Evolutionary conservation across 352 stramenopile genomes (phyloP).

Genomic region (Plasmopara viticola): DNA sequence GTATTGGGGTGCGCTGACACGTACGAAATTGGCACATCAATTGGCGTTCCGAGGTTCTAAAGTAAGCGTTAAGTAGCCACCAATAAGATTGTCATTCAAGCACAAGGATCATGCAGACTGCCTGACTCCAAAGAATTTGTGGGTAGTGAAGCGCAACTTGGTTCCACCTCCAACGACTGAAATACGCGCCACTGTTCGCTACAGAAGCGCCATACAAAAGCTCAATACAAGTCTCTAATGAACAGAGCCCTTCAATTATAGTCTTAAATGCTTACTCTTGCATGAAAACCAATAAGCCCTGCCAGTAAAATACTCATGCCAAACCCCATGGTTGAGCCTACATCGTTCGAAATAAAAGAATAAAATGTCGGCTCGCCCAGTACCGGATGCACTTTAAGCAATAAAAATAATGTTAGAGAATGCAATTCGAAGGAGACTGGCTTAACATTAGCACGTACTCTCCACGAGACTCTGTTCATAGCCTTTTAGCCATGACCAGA

Average conservation of each 20-base stretch:
- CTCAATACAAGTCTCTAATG: not conserved
- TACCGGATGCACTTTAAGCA: slow-evolving; percentile 57
- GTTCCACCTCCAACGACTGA: slow-evolving; percentile 67
- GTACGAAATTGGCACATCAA: slow-evolving; percentile 61
- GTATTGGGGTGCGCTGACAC: slow-evolving; percentile 77
- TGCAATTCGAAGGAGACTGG: not conserved
- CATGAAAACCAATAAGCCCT: slow-evolving; percentile 78
- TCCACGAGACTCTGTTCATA: slow-evolving; percentile 79
- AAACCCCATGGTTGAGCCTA: slow-evolving; percentile 73
- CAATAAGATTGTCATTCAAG: not conserved
- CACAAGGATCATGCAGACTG: not conserved
- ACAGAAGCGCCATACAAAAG: not conserved
- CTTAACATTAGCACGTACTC: slow-evolving; percentile 32
- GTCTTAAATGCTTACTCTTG: slow-evolving; percentile 31
- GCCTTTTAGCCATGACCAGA: slow-evolving; percentile 87
- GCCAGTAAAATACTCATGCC: slow-evolving; percentile 76
- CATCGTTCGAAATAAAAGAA: slow-evolving; percentile 74
- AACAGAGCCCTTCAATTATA: not conserved
- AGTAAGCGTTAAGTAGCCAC: not conserved
- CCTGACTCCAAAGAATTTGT: slow-evolving; percentile 84
- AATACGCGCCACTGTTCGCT: slow-evolving; percentile 75
- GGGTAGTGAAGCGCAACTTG: slow-evolving; percentile 80
- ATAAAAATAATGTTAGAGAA: not conserved
- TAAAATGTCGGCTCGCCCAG: slow-evolving; percentile 68
- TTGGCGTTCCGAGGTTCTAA: slow-evolving; percentile 53